These are phyloP conservation scores for Xylariales sp. DNA, from an alignment of 2,329 filamentous ascomycete species.

Conservation along the genomic window DNA sequence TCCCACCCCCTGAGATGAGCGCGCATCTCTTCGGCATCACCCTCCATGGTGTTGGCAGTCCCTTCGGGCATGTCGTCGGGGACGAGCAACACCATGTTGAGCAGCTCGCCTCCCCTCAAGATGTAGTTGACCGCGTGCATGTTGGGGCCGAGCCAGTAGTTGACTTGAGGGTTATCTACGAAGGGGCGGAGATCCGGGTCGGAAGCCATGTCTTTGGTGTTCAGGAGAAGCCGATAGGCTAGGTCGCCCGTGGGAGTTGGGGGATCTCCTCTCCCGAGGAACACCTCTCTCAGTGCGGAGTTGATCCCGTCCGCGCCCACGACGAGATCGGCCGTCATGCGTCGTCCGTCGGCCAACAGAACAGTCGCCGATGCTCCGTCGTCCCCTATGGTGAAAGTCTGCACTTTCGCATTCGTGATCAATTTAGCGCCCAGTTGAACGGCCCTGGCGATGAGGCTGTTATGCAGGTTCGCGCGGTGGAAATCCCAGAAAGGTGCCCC, in stretches of 20 bases:
- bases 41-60: slow-evolving; percentile 52
- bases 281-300: slow-evolving; percentile 56
- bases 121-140: slow-evolving; percentile 65
- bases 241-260: slow-evolving; percentile 62
- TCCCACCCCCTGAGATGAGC: slow-evolving; percentile 68
- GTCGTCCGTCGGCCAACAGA: slow-evolving; percentile 52
- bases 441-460: slow-evolving; percentile 59
- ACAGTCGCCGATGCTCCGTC: slow-evolving; percentile 53
- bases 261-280: slow-evolving; percentile 58
- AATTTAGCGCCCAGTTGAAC: slow-evolving; percentile 60
- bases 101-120: slow-evolving; percentile 58
- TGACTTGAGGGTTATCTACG: slow-evolving; percentile 60
- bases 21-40: slow-evolving; percentile 53
- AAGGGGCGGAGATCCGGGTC: slow-evolving; percentile 59
- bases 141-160: slow-evolving; percentile 64
- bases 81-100: slow-evolving; percentile 64
- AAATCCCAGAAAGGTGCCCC: slow-evolving; percentile 65
- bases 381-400: slow-evolving; percentile 53
- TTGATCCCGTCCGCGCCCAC: slow-evolving; percentile 62
- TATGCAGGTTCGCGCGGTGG: slow-evolving; percentile 64
- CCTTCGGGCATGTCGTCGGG: slow-evolving; percentile 61
- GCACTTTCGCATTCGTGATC: slow-evolving; percentile 57
- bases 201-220: slow-evolving; percentile 57
- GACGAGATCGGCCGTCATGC: slow-evolving; percentile 56
- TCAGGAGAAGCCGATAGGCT: slow-evolving; percentile 61